Conservation (phyloP, 1,284 basidiomycete species). For the Exobasidium rhododendri region DNA sequence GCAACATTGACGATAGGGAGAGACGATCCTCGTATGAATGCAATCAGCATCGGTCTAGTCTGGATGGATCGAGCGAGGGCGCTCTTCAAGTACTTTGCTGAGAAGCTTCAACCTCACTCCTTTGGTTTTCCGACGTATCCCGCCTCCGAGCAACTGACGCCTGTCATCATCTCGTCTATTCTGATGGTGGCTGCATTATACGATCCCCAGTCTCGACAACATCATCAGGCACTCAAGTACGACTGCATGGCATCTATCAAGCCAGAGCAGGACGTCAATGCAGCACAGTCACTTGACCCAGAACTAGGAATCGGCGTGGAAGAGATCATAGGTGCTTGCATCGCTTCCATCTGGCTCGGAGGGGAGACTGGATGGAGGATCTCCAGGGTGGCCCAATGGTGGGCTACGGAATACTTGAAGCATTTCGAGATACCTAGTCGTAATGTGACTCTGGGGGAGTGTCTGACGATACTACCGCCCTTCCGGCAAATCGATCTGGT, state of each 20-base stretch:
- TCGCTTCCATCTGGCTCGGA: conserved; percentile 39
- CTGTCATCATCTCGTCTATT: conserved; percentile 44
- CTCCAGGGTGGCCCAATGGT: conserved; percentile 31
- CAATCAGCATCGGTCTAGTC: conserved; percentile 38
- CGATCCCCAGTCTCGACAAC: conserved; percentile 26
- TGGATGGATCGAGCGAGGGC: conserved; percentile 26
- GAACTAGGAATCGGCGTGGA: conserved; percentile 49
- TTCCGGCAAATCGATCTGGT: conserved; percentile 44
- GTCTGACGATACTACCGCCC: conserved; percentile 39
- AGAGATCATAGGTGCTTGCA: conserved; percentile 47
- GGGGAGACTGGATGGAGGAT: conserved; percentile 31
- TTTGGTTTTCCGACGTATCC: conserved; percentile 47
- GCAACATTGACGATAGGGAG: conserved; percentile 24
- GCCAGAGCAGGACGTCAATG: conserved; percentile 5
- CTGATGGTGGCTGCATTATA: conserved; percentile 40
- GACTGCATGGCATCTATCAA: conserved; percentile 7
- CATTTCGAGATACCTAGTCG: conserved; percentile 39
- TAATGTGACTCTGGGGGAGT: conserved; percentile 36
- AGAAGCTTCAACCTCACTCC: conserved; percentile 38
- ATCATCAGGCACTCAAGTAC: conserved; percentile 5
- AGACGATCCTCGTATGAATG: conserved; percentile 42
- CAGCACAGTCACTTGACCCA: conserved; percentile 27
- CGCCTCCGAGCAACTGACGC: conserved; percentile 43
- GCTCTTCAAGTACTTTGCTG: conserved; percentile 25
- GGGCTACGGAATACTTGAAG: conserved; percentile 39